Percentiles rank a stretch among this genome's conserved stretches.
These are phyloP conservation scores for Suillus spraguei DNA, from an alignment of 768 basidiomycete species.

Conservation along the genomic window DNA sequence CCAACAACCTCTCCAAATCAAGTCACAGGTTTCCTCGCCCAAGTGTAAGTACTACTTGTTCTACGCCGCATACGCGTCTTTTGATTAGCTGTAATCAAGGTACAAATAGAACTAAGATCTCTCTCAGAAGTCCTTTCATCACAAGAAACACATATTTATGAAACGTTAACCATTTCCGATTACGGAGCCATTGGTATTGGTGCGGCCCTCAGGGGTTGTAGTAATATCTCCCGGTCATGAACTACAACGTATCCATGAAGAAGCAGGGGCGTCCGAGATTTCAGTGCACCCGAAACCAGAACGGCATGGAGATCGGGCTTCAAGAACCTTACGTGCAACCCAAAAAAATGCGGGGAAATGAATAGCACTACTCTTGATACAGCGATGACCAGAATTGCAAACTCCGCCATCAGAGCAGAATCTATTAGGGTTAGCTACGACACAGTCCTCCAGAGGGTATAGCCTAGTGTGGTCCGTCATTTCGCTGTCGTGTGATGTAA, in stretches of 20 bases:
- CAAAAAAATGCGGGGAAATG: constrained; percentile 7
- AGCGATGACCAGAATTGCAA: not conserved
- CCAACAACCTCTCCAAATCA: no score
- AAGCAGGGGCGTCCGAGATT: not conserved
- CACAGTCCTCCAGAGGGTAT: constrained; percentile 2
- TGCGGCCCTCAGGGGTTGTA: not conserved
- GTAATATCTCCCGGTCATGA: not conserved
- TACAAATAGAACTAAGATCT: constrained; percentile 1
- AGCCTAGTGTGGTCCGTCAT: not conserved
- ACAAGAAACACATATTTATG: not conserved
- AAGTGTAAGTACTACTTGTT: not conserved
- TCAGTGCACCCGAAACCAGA: not conserved
- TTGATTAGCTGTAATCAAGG: constrained; percentile 7
- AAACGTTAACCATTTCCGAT: constrained; percentile 1
- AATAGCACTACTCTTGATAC: not conserved
- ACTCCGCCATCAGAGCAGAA: not conserved
- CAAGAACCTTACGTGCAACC: not conserved
- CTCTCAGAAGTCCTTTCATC: not conserved
- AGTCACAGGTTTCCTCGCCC: not conserved
- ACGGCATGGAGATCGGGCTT: not conserved
- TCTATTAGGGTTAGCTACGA: not conserved
- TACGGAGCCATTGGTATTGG: constrained; percentile 4
- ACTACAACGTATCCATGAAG: not conserved
- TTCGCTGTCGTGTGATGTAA: not conserved
- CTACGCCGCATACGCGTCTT: not conserved